phyloP scores from a whole-genome alignment of 768 basidiomycete species.

The Ramaria sp. region DNA sequence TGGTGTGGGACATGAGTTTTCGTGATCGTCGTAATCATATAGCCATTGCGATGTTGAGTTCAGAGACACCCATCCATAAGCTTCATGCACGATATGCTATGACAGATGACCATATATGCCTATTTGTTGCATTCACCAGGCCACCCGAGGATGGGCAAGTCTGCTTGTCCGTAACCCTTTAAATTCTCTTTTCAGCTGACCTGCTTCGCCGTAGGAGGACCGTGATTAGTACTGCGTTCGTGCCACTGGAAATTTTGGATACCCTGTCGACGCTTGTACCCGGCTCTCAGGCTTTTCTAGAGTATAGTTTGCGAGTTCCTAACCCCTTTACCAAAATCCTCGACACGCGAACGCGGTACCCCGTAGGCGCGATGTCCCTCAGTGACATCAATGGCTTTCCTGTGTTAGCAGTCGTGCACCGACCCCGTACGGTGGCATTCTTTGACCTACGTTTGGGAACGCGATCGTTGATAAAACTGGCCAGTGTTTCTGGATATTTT shows the following conservation, averaged over 20 bases:
- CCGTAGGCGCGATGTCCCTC: conserved; percentile 7
- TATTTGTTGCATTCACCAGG: conserved; percentile 1
- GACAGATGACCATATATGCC: background rate
- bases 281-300: background rate
- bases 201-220: background rate
- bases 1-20: conserved; percentile 6
- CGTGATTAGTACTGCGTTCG: background rate
- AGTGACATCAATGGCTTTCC: conserved; percentile 2
- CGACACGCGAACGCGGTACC: conserved; percentile 3
- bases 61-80: background rate
- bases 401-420: conserved; percentile 5
- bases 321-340: conserved; percentile 3
- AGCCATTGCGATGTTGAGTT: conserved; percentile 1
- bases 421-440: conserved; percentile 1
- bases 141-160: conserved; percentile 5
- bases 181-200: background rate
- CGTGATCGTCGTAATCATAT: conserved; percentile 4
- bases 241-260: background rate
- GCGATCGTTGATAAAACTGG: background rate
- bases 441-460: background rate
- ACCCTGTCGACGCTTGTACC: background rate
- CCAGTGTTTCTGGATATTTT: background rate
- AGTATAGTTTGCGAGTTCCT: background rate
- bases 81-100: conserved; percentile 9
- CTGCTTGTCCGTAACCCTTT: background rate